These are phyloP conservation scores for Trichoderma endophyticum DNA, from an alignment of 2,329 filamentous ascomycete genomes.

Conservation along the genomic window DNA sequence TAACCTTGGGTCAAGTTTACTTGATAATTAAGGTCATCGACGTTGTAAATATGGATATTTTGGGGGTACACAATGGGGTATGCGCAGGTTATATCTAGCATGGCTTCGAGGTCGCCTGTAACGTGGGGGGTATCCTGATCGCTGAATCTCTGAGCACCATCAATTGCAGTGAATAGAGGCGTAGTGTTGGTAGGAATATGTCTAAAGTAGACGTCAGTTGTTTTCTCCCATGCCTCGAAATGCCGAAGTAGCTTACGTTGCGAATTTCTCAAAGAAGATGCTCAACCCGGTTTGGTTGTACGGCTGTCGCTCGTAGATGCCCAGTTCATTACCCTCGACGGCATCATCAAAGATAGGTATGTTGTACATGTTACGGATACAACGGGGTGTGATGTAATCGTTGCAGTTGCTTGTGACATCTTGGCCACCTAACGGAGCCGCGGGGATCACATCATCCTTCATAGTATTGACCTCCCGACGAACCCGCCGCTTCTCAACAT, in stretches of 20 bases:
- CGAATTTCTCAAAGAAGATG: neutral
- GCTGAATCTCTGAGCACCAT: neutral
- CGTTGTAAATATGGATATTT: constrained; percentile 42
- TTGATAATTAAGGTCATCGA: neutral
- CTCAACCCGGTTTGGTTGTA: constrained; percentile 1
- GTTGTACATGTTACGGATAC: neutral
- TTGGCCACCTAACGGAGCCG: neutral
- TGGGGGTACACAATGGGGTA: constrained; percentile 52
- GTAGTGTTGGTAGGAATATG: neutral
- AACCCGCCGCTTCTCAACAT: neutral
- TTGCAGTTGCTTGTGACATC: neutral
- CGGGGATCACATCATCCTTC: neutral
- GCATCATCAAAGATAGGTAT: neutral
- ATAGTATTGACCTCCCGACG: neutral
- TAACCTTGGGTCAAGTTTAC: neutral
- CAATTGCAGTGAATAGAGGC: neutral
- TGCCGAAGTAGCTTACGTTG: neutral
- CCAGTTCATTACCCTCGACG: neutral
- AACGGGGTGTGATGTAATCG: neutral
- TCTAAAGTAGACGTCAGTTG: neutral
- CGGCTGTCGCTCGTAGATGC: neutral
- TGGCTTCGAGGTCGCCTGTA: constrained; percentile 34
- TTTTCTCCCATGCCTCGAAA: neutral
- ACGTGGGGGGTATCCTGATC: neutral
- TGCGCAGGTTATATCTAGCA: constrained; percentile 48